phyloP scores from a whole-genome alignment of 345 rosid species.

The Populus simonii region DNA sequence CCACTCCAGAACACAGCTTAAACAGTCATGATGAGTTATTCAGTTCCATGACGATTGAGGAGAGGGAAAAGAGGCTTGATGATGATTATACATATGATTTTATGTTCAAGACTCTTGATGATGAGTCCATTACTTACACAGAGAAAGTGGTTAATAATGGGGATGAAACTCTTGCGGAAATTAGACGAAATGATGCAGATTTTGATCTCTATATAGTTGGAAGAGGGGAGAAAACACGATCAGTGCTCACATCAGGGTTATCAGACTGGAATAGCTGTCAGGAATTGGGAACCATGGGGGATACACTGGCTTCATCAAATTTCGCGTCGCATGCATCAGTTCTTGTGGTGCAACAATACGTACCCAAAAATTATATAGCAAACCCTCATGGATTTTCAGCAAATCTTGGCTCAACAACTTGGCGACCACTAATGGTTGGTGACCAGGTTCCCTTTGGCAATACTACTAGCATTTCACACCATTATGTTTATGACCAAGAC shows the following conservation, averaged over 20 bases:
- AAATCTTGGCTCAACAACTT: too few species aligned
- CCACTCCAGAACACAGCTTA: background rate
- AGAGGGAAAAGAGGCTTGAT: background rate
- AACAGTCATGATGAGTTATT: background rate
- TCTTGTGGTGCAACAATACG: slow-evolving; percentile 7
- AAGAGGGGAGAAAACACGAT: background rate
- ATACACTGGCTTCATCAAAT: background rate
- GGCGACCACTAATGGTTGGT: too few species aligned
- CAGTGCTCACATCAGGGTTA: background rate
- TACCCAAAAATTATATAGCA: background rate
- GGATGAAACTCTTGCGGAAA: background rate
- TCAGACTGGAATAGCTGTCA: slow-evolving; percentile 3
- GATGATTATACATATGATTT: background rate
- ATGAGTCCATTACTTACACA: background rate
- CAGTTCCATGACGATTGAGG: too few species aligned
- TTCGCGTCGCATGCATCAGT: background rate
- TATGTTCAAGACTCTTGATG: background rate
- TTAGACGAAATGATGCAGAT: background rate
- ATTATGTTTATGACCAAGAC: too few species aligned
- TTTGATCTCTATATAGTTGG: slow-evolving; percentile 8
- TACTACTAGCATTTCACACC: too few species aligned
- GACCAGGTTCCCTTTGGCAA: too few species aligned
- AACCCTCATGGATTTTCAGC: background rate
- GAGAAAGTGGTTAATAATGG: slow-evolving; percentile 5
- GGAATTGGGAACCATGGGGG: slow-evolving; percentile 8